Conservation (phyloP, 2,329 filamentous ascomycete genomes). For the Diplodia mutila region DNA sequence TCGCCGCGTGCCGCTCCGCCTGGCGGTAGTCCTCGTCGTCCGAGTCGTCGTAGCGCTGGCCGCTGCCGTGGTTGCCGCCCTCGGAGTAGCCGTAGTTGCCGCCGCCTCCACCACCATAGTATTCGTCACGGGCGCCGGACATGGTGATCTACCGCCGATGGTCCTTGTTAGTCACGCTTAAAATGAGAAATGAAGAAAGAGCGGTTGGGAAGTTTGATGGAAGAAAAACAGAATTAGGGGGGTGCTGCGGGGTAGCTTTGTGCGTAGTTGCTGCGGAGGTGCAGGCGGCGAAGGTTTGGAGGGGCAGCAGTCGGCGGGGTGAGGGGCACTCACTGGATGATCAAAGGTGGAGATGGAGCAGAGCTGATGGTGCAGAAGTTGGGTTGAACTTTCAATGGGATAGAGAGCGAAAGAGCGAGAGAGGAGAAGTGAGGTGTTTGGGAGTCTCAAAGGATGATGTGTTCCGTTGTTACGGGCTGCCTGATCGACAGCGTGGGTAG, state of each 20-base stretch:
- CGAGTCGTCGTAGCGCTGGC: slow-evolving; percentile 41
- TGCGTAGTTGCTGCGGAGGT: not conserved
- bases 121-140: slow-evolving; percentile 34
- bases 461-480: slow-evolving; percentile 7
- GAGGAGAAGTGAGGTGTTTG: not conserved
- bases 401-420: not conserved
- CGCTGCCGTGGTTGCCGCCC: slow-evolving; percentile 28
- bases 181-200: too few species aligned
- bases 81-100: too few species aligned
- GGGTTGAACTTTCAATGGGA: not conserved
- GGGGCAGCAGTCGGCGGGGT: not conserved
- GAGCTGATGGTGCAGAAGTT: not conserved
- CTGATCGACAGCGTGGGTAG: slow-evolving; percentile 16
- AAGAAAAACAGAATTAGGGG: not conserved
- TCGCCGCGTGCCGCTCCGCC: slow-evolving; percentile 59
- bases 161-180: not conserved
- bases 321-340: slow-evolving; percentile 2
- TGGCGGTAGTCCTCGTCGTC: slow-evolving; percentile 57
- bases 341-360: not conserved
- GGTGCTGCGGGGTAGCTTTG: slow-evolving; percentile 15
- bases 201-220: not conserved
- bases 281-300: not conserved
- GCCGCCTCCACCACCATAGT: slow-evolving; percentile 34
- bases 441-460: not conserved
- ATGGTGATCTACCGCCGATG: slow-evolving; percentile 29